phyloP scores from a whole-genome alignment of 495 filamentous ascomycete genomes.

The Aspergillus panamensis region DNA sequence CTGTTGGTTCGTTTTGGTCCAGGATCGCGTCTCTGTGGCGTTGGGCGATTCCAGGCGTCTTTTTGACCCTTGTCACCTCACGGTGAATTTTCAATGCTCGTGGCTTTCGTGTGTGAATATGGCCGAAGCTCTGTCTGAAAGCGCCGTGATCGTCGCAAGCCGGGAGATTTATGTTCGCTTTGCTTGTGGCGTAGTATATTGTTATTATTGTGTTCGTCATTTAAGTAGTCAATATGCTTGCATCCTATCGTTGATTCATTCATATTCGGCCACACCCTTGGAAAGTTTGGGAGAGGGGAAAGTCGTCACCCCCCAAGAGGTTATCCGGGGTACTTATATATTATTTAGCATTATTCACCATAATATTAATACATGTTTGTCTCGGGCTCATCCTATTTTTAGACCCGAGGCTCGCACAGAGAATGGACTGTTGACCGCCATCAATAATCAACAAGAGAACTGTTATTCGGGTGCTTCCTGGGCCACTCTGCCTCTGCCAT shows the following conservation, averaged over 20 bases:
- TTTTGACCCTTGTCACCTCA: conserved; percentile 11
- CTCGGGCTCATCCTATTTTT: conserved; percentile 14
- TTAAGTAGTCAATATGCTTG: conserved; percentile 16
- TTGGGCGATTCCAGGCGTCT: conserved; percentile 12
- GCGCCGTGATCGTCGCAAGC: conserved; percentile 11
- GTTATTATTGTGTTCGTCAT: conserved; percentile 10
- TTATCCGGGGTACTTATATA: conserved; percentile 1
- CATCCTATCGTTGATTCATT: conserved; percentile 6
- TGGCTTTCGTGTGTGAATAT: conserved; percentile 12
- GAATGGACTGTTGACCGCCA: background rate
- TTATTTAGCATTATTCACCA: background rate
- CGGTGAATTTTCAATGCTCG: conserved; percentile 13
- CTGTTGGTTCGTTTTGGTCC: conserved; percentile 18
- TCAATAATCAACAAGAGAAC: background rate
- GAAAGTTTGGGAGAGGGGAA: background rate
- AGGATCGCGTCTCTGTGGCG: conserved; percentile 8
- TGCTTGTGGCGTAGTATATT: conserved; percentile 18
- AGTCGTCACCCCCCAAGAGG: background rate
- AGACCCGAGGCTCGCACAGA: background rate
- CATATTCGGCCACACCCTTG: background rate
- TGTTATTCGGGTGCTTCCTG: background rate
- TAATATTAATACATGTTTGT: background rate
- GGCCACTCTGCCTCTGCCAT: too few relatives aligned
- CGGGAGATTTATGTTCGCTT: conserved; percentile 10
- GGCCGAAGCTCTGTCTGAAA: conserved; percentile 1